A percentile compares a stretch with the other conserved stretches of the same genome.
phyloP scores from a whole-genome alignment of 163 green algal genomes.

The Smithsoniella earleae region DNA sequence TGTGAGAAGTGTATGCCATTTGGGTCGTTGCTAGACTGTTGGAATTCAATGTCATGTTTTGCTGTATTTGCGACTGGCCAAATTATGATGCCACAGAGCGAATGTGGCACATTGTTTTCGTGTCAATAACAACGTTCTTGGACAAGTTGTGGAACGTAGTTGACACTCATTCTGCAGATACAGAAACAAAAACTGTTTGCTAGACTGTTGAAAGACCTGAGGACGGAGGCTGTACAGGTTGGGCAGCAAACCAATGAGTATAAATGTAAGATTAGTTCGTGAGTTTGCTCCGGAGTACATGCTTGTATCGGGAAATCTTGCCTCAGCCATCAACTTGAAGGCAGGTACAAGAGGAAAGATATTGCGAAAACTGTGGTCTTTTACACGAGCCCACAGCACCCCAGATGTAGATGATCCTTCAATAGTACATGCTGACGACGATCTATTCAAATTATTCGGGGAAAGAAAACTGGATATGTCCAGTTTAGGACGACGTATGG shows the following conservation, averaged over 20 bases:
- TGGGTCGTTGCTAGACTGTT: background rate
- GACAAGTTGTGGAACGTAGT: too few species aligned
- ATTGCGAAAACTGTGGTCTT: constrained; percentile 11
- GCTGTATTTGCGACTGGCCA: too few species aligned
- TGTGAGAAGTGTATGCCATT: background rate
- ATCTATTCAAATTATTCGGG: constrained; percentile 1
- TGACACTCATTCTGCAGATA: too few species aligned
- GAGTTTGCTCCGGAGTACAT: constrained; percentile 14
- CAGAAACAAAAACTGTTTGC: too few species aligned
- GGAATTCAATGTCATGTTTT: too few species aligned
- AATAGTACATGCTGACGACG: background rate
- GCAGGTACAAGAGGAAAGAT: background rate
- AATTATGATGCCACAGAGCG: background rate
- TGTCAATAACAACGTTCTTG: background rate
- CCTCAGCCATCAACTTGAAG: background rate
- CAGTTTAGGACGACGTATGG: background rate
- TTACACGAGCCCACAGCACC: background rate
- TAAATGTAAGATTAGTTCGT: constrained; percentile 1
- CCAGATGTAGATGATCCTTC: constrained; percentile 8
- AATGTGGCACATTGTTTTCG: background rate
- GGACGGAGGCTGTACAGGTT: background rate
- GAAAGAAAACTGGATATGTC: background rate
- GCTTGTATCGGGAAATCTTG: background rate
- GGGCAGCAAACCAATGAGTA: background rate
- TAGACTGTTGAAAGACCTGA: too few species aligned